A percentile compares a stretch with the other conserved stretches of the same genome.
Evolutionary conservation across 306 rosid genomes (phyloP).

Genomic region (Arachis stenosperma): DNA sequence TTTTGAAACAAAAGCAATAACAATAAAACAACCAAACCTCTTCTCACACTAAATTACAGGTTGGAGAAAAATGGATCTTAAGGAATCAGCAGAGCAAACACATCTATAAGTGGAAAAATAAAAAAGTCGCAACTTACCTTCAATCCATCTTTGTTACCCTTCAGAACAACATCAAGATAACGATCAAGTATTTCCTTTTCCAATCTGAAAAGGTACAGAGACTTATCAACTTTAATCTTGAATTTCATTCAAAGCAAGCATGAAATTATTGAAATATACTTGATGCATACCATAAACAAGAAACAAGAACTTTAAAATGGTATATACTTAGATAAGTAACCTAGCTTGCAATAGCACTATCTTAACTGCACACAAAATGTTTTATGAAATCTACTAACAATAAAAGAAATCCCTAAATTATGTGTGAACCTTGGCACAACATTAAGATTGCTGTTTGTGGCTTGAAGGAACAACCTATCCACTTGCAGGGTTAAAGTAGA

Average conservation of each 20-base stretch:
- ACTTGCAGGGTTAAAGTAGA: too few species aligned
- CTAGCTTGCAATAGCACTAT: slow-evolving; percentile 32
- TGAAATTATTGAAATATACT: slow-evolving; percentile 19
- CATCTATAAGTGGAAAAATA: slow-evolving; percentile 12
- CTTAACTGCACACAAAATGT: slow-evolving; percentile 25
- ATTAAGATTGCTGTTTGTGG: too few species aligned
- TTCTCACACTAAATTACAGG: too few species aligned
- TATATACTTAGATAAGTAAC: slow-evolving; percentile 11
- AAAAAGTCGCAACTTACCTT: slow-evolving; percentile 60
- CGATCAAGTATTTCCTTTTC: slow-evolving; percentile 96
- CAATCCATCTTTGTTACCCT: slow-evolving; percentile 93
- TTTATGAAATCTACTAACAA: slow-evolving; percentile 29
- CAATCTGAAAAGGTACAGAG: slow-evolving; percentile 65
- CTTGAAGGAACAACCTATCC: too few species aligned
- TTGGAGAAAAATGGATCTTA: not conserved
- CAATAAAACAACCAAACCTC: too few species aligned
- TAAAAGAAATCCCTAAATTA: slow-evolving; percentile 14
- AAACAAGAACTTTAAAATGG: slow-evolving; percentile 36
- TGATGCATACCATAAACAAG: slow-evolving; percentile 20
- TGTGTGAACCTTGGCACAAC: too few species aligned
- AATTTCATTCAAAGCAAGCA: slow-evolving; percentile 28
- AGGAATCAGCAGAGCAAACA: slow-evolving; percentile 6
- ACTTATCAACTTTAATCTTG: slow-evolving; percentile 14
- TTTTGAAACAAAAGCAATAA: too few species aligned
- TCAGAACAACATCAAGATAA: slow-evolving; percentile 87